phyloP scores from a whole-genome alignment of 1,139 yeast species.

The Hyphopichia khmerensis region DNA sequence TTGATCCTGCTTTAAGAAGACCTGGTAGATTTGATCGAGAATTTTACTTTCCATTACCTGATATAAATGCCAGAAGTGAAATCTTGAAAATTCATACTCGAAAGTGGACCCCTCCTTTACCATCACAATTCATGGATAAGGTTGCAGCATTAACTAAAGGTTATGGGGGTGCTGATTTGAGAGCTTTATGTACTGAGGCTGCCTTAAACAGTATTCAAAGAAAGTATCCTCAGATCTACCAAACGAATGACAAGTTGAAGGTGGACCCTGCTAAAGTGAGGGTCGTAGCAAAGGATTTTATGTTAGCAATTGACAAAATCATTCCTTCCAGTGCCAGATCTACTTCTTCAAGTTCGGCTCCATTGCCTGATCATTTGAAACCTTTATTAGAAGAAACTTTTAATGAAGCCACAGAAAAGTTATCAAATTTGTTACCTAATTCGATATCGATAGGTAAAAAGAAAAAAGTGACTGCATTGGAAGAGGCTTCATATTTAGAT shows the following conservation, averaged over 20 bases:
- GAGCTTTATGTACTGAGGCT: conserved; percentile 94
- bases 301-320: conserved; percentile 80
- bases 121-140: conserved; percentile 56
- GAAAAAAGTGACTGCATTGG: conserved; percentile 58
- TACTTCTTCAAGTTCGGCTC: conserved; percentile 69
- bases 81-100: conserved; percentile 83
- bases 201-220: conserved; percentile 91
- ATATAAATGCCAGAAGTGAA: conserved; percentile 70
- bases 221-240: conserved; percentile 89
- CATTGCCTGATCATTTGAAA: conserved; percentile 70
- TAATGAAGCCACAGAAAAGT: conserved; percentile 41
- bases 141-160: conserved; percentile 88
- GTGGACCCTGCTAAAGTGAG: conserved; percentile 71
- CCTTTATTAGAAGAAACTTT: conserved; percentile 60
- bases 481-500: conserved; percentile 68
- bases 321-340: conserved; percentile 93
- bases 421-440: conserved; percentile 65
- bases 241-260: conserved; percentile 67
- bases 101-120: conserved; percentile 80
- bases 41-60: conserved; percentile 93
- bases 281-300: conserved; percentile 85
- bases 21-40: conserved; percentile 98
- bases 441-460: conserved; percentile 29
- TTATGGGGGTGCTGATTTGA: conserved; percentile 95
- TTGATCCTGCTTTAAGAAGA: conserved; percentile 94